Evolutionary conservation across 2,329 filamentous ascomycete genomes (phyloP), one percentile per base, ranked within the genome.

Genomic region (Curvularia sp.): DNA sequence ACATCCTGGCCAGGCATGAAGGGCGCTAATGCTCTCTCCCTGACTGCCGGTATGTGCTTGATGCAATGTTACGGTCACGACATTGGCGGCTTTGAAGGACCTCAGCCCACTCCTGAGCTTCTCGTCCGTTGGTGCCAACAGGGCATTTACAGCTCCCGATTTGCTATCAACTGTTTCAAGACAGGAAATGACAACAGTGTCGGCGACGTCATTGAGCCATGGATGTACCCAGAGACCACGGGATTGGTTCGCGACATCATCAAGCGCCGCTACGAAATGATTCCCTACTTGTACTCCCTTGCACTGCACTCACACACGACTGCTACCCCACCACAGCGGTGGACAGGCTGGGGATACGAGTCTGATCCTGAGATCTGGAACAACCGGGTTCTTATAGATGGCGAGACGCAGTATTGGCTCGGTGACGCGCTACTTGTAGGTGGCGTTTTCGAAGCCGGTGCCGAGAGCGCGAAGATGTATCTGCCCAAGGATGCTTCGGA

Each of bases 91-190:
- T 92, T 92, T 66, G 89, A 91, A 77, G 89, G 88, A 1, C 88
- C 88, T 0, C 89, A 91, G 68, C 89, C 89, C 0, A 84, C 84
- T 0, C 88, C 89, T 0, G 89, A 92, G 67, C 82, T 91, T 2
- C 82, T 92, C 0, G 84, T 91, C 2, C 85, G 89, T 30, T 92
- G 89, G 89, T 82, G 91, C 12, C 89, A 92, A 69, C 82, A 90
- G 1, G 89, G 89, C 5, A 85, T 87, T 59, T 85, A 91, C 76
- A 89, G 88, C 1, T 84, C 87, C 0, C 86, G 89, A 0, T 91
- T 92, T 66, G 87, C 89, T 10, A 91, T 91, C 79, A 92, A 92
- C 75, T 92, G 89, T 75, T 91, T 89, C 84, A 92, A 92, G 78
- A 92, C 89, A 0, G 85, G 84, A 0, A 79, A 84, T 0, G 86